Conservation (phyloP, 306 rosid genomes). For the Trifolium fragiferum region DNA sequence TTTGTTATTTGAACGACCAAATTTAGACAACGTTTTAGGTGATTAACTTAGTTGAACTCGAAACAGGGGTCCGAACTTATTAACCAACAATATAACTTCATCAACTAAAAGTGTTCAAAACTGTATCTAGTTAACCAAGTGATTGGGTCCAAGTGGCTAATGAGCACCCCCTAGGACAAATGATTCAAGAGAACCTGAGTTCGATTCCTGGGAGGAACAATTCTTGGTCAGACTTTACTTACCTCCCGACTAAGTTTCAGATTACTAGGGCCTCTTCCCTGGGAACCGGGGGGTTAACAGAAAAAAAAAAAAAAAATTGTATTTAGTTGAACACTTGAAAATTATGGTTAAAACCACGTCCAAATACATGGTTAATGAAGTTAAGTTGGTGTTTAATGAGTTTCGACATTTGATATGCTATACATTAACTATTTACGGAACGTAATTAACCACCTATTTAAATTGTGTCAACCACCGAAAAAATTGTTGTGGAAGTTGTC, state of each 20-base stretch:
- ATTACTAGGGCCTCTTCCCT: too few species aligned
- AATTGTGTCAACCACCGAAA: not conserved
- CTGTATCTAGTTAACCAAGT: not conserved
- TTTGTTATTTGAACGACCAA: too few species aligned
- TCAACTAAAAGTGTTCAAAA: not conserved
- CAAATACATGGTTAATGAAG: not conserved
- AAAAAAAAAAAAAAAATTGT: too few species aligned
- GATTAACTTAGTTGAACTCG: not conserved
- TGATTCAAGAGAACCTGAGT: too few species aligned
- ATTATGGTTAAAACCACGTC: not conserved
- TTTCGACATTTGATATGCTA: not conserved
- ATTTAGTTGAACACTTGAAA: not conserved
- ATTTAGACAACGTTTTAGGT: too few species aligned
- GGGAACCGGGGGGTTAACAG: too few species aligned
- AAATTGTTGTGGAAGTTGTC: not conserved
- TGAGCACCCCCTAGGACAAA: too few species aligned
- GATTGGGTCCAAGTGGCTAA: too few species aligned
- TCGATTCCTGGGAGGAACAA: too few species aligned
- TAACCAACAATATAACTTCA: not conserved
- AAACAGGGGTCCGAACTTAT: too few species aligned
- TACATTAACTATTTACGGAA: not conserved
- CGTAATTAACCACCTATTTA: not conserved
- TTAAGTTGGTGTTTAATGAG: not conserved
- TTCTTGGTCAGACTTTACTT: too few species aligned
- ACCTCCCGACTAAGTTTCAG: too few species aligned